These are phyloP conservation scores for Scheffersomyces insectosa DNA, from an alignment of 1,139 yeast genomes.

Conservation along the genomic window DNA sequence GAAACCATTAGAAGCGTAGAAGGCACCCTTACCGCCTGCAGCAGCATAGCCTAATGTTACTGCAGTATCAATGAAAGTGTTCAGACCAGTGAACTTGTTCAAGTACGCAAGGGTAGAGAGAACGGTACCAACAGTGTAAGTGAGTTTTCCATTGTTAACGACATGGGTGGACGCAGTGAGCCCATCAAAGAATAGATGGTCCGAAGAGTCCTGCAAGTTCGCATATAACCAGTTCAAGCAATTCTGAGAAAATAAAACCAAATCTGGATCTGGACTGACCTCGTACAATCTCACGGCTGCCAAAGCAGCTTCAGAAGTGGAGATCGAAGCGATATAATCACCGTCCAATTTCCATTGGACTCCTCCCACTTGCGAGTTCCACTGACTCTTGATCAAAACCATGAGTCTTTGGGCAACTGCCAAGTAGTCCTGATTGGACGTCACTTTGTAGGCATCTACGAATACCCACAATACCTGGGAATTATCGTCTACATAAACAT, in stretches of 20 bases:
- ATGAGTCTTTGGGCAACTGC: constrained; percentile 8
- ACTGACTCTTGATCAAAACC: constrained; percentile 9
- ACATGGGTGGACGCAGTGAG: constrained; percentile 16
- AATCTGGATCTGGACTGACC: constrained; percentile 6
- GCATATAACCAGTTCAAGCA: constrained; percentile 27
- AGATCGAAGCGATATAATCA: constrained; percentile 14
- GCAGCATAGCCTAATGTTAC: constrained; percentile 11
- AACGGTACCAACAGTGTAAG: constrained; percentile 39
- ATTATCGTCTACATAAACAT: constrained; percentile 15
- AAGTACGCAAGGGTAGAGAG: constrained; percentile 31
- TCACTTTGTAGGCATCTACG: constrained; percentile 9
- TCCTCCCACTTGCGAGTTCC: constrained; percentile 12
- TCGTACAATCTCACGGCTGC: constrained; percentile 13
- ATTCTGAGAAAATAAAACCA: constrained; percentile 23
- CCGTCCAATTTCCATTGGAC: constrained; percentile 12
- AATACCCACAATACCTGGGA: constrained; percentile 16
- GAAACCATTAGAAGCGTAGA: constrained; percentile 12
- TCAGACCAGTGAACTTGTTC: constrained; percentile 7
- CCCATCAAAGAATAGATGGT: constrained; percentile 35
- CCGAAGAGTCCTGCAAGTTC: constrained; percentile 28
- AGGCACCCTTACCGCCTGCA: constrained; percentile 10
- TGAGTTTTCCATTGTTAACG: constrained; percentile 33
- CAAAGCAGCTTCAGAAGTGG: constrained; percentile 15
- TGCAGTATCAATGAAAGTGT: constrained; percentile 9
- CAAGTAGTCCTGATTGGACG: constrained; percentile 7